Conservation (phyloP, 192 early-diverging fungal species). For the Backusella liffmaniae region DNA sequence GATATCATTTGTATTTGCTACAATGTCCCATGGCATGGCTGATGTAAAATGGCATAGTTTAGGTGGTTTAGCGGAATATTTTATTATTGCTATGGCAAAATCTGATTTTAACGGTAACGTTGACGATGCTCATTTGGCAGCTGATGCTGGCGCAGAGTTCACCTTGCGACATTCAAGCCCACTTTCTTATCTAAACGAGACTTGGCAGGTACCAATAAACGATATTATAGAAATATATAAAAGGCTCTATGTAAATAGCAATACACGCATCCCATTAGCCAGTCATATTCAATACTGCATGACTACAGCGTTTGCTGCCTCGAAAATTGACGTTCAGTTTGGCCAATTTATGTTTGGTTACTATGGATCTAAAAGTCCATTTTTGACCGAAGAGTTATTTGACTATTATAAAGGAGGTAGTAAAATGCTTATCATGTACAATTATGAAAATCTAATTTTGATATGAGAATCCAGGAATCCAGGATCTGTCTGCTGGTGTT, state of each 20-base stretch:
- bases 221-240: conserved; percentile 66
- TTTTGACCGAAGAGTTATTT: conserved; percentile 70
- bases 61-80: conserved; percentile 51
- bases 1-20: conserved; percentile 64
- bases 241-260: conserved; percentile 40
- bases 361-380: conserved; percentile 66
- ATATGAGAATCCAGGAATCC: conserved; percentile 40
- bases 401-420: conserved; percentile 72
- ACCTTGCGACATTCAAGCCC: conserved; percentile 45
- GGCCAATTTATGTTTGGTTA: conserved; percentile 57
- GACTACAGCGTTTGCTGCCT: conserved; percentile 55
- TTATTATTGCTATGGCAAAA: conserved; percentile 54
- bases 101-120: conserved; percentile 50
- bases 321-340: conserved; percentile 52
- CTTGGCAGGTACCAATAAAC: conserved; percentile 63
- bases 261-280: conserved; percentile 31
- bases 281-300: conserved; percentile 53
- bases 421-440: not conserved
- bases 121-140: conserved; percentile 48
- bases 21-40: conserved; percentile 66
- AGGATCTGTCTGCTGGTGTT: conserved; percentile 61
- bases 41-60: conserved; percentile 71
- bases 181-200: conserved; percentile 21
- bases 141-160: conserved; percentile 69
- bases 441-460: conserved; percentile 8